Conservation (phyloP, 75 land plant genomes). For the Isoetes taiwanensis region DNA sequence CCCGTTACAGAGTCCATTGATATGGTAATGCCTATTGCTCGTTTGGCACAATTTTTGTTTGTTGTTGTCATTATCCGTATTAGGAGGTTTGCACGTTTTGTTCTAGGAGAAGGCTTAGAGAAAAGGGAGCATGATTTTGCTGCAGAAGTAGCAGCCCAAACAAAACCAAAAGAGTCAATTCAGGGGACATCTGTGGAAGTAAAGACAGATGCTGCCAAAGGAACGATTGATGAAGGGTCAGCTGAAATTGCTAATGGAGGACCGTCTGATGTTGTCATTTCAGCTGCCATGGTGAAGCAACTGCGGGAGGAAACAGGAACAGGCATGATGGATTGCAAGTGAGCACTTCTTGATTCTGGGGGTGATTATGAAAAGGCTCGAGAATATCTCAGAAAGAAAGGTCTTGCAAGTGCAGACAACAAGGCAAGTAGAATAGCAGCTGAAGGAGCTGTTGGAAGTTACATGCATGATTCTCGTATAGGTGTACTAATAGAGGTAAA, state of each 20-base stretch:
- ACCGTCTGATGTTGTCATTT: conserved; percentile 23
- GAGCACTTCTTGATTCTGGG: conserved; percentile 24
- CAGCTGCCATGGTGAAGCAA: conserved; percentile 76
- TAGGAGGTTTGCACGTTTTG: conserved; percentile 74
- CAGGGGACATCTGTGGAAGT: no score
- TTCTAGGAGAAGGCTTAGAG: conserved; percentile 88
- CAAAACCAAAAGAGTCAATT: no score
- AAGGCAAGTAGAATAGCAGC: conserved; percentile 48
- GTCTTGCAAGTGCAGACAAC: conserved; percentile 93
- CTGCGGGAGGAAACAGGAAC: conserved; percentile 95
- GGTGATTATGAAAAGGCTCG: conserved; percentile 48
- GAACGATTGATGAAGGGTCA: no score
- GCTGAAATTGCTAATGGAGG: no score
- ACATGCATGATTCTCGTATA: conserved; percentile 2
- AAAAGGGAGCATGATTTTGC: conserved; percentile 88
- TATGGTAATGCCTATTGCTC: no score
- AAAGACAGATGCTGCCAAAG: no score
- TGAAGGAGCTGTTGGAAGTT: conserved; percentile 5
- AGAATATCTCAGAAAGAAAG: conserved; percentile 87
- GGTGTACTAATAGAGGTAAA: conserved; percentile 2
- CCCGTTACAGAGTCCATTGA: no score
- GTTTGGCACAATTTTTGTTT: no score
- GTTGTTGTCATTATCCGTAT: no score
- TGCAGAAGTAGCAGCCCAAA: conserved; percentile 96
- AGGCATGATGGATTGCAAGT: conserved; percentile 99